Evolutionary conservation across 768 basidiomycete genomes (phyloP), one percentile per base, ranked within the genome.

Genomic region (Termitomyces sp.): DNA sequence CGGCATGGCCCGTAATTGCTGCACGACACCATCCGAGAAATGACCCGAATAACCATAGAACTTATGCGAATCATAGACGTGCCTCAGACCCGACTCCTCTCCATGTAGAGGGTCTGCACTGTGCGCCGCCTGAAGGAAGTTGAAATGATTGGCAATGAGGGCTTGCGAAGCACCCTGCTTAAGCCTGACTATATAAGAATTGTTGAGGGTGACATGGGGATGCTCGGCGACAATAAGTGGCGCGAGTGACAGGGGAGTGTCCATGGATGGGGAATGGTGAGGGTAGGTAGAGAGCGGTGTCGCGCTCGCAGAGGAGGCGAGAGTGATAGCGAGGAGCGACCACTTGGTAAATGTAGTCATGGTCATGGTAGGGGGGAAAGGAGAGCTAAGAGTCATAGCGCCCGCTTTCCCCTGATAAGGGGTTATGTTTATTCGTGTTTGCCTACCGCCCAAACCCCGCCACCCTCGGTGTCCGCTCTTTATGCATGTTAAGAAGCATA

Each of bases 111-210:
- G 77, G 54, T 83, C 77, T 47, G 83, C 77, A 48, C 74, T 68
- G 51, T 83, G 78, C 40, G 88, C 85, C n/a, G 70, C 72, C 68
- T 87, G 75, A 52, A 97, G 73, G 72, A 90, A 86, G 70, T 87
- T 87, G 72, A 94, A 72, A 70, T 96, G 94, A 71, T 87, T 89
- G 65, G 83, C 73, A 69, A 88, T 76, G 41, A 86, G 73, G 18
- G 76, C 70, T 9, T 78, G 65, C 5, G 84, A 76, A 13, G 87
- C 61, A 56, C 83, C 85, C 58, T 85, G 79, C 80, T 92, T 93
- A 62, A 98, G 79, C 69, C 94, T 81, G 70, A 98, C 84, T 61
- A 98, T 93, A 76, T 98, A 98, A n/a, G 92, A 90, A 78, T 95
- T 88, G 76, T 89, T 86, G 69, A 95, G 75, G 56, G 82, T 76